Evolutionary conservation across 768 basidiomycete species (phyloP), one percentile per base, ranked within the genome.

Genomic region (Leucocoprinus leucothites): DNA sequence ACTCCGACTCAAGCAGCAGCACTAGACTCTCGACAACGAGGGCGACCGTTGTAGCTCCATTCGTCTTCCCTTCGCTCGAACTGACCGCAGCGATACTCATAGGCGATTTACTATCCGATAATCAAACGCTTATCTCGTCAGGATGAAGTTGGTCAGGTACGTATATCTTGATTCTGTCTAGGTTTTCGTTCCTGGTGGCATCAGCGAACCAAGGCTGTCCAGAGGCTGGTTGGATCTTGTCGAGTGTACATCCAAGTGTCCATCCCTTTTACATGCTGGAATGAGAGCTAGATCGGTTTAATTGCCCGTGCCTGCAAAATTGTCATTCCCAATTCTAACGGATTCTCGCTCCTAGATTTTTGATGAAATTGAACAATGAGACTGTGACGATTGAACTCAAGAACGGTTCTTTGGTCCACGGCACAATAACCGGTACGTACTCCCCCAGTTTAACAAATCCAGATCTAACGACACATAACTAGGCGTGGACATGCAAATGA

Each of bases 401-500:
- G 75, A 98, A 99, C 64, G 97, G 97, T 25, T 92, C 93, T 0
- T 75, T 94, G 49, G 87, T 99, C 14, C 90, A 96, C 65, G 96
- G 96, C 9, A 99, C 96, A 21, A 97, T 98, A 71, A 97, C 94
- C 14, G 95, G 96, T 95, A 58, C 60, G 85, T 69, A 22, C 41
- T 53, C 28, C 49, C 26, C 46, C 51, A 19, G 21, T 24, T 56
- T 41, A 19, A 9, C 45, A 51, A 31, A 52, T 35, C n/a, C n/a
- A 9, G 11, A 19, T 31, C 31, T 40, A 9, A 22, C 44, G 35
- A 51, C 43, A 18, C 43, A 25, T 40, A 38, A n/a, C 14, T 69
- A 98, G 96, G 94, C 56, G 97, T 99, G 48, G 96, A 99, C 73
- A 94, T 96, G 82, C 94, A 96, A 66, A 99, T 99, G 96, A 98